These are phyloP conservation scores for Globisporangium yorkense DNA, from an alignment of 352 stramenopile genomes.

Conservation along the genomic window DNA sequence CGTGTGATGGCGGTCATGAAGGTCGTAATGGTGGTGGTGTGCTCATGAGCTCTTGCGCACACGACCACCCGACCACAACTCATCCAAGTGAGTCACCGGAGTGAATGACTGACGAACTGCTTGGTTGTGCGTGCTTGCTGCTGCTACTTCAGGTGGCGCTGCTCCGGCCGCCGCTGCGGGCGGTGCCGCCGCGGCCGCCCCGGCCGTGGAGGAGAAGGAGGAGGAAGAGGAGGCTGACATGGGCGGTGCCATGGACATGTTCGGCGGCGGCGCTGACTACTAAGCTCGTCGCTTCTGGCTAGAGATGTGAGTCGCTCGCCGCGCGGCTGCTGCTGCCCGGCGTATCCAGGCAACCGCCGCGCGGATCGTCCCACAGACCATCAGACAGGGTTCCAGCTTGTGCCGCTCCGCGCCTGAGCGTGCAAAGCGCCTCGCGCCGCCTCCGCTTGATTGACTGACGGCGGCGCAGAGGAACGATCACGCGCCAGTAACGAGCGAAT, in stretches of 20 bases:
- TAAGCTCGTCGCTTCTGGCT: conserved; percentile 26
- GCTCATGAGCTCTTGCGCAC: no score
- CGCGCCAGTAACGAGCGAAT: conserved; percentile 57
- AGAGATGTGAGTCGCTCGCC: conserved; percentile 3
- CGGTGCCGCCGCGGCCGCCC: conserved; percentile 34
- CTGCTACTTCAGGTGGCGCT: conserved; percentile 30
- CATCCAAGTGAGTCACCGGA: background rate
- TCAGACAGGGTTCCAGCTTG: conserved; percentile 2
- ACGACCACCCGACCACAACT: no score
- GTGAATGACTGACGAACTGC: conserved; percentile 1
- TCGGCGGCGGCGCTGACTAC: conserved; percentile 83
- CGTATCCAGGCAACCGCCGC: background rate
- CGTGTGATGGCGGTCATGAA: background rate
- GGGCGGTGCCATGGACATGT: conserved; percentile 84
- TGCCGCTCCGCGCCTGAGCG: conserved; percentile 3
- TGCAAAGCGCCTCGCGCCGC: background rate
- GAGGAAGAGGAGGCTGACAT: conserved; percentile 87
- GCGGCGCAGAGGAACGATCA: conserved; percentile 17
- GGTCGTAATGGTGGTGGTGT: no score
- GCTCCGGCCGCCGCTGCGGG: conserved; percentile 45
- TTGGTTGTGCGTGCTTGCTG: conserved; percentile 7
- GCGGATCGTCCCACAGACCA: background rate
- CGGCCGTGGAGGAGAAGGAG: conserved; percentile 64
- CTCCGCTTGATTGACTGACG: background rate
- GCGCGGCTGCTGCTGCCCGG: background rate